A percentile compares a stretch with the other conserved stretches of the same genome.
phyloP scores from a whole-genome alignment of 2,329 filamentous ascomycete genomes.

The Sclerotinia subarctica region DNA sequence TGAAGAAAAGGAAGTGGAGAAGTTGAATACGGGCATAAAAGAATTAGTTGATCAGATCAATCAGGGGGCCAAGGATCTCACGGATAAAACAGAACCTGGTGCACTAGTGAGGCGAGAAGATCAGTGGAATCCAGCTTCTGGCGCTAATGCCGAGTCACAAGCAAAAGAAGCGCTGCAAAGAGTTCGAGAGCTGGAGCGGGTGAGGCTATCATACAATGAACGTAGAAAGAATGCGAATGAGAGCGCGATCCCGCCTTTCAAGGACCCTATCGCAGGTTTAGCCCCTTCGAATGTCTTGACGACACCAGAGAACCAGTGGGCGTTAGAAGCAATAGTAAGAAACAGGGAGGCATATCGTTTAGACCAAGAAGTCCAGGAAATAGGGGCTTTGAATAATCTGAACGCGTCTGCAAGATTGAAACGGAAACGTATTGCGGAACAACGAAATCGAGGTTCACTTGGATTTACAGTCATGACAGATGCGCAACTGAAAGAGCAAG shows the following conservation, averaged over 20 bases:
- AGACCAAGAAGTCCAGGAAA: background rate
- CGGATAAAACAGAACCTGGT: background rate
- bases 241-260: background rate
- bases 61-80: background rate
- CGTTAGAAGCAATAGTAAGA: background rate
- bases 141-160: background rate
- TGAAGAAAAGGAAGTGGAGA: background rate
- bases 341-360: background rate
- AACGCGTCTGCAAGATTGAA: constrained; percentile 9
- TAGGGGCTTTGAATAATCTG: background rate
- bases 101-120: background rate
- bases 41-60: constrained; percentile 2
- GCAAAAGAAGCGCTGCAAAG: background rate
- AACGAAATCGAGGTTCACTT: background rate
- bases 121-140: background rate
- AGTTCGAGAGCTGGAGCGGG: constrained; percentile 6
- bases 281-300: background rate
- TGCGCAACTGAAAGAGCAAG: background rate
- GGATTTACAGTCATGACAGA: background rate
- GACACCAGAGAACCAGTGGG: background rate
- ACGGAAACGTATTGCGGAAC: background rate
- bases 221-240: background rate
- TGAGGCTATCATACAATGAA: background rate
- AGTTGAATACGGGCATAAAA: background rate
- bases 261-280: constrained; percentile 5